Evolutionary conservation across 345 rosid genomes (phyloP).

Genomic region (Ceriops tagal): DNA sequence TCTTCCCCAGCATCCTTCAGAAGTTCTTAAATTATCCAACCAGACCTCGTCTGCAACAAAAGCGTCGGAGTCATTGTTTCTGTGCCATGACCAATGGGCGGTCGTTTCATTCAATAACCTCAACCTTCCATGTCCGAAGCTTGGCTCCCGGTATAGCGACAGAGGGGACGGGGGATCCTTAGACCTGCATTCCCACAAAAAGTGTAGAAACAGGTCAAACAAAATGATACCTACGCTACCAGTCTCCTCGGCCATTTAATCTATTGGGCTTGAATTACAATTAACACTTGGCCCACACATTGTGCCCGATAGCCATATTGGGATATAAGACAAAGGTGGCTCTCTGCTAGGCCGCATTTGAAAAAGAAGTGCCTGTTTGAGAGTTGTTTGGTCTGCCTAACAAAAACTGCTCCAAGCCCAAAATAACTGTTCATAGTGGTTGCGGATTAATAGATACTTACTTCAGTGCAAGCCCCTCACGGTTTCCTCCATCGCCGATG

Average conservation of each 20-base stretch:
- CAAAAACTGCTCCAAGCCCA: too few relatives aligned
- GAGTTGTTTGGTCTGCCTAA: neutral
- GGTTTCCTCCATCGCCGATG: conserved; percentile 89
- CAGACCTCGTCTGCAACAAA: conserved; percentile 52
- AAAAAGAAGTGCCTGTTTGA: neutral
- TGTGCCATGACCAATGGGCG: conserved; percentile 84
- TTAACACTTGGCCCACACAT: too few relatives aligned
- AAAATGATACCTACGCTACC: neutral
- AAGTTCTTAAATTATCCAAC: conserved; percentile 44
- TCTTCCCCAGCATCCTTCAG: conserved; percentile 23
- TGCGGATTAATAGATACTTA: conserved; percentile 20
- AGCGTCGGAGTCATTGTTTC: conserved; percentile 57
- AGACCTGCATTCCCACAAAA: conserved; percentile 37
- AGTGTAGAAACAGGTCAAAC: neutral
- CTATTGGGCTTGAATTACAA: neutral
- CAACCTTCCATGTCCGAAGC: conserved; percentile 76
- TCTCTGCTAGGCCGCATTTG: too few relatives aligned
- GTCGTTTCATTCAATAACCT: conserved; percentile 40
- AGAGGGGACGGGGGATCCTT: conserved; percentile 46
- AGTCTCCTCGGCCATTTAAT: neutral
- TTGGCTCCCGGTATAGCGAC: conserved; percentile 57
- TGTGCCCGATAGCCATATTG: too few relatives aligned
- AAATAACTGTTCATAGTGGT: too few relatives aligned
- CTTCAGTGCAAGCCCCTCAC: conserved; percentile 79
- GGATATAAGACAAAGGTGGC: too few relatives aligned